A percentile compares a stretch with the other conserved stretches of the same genome.
These are phyloP conservation scores for Ajuga chamaepitys DNA, from an alignment of 257 asterid genomes.

Conservation along the genomic window DNA sequence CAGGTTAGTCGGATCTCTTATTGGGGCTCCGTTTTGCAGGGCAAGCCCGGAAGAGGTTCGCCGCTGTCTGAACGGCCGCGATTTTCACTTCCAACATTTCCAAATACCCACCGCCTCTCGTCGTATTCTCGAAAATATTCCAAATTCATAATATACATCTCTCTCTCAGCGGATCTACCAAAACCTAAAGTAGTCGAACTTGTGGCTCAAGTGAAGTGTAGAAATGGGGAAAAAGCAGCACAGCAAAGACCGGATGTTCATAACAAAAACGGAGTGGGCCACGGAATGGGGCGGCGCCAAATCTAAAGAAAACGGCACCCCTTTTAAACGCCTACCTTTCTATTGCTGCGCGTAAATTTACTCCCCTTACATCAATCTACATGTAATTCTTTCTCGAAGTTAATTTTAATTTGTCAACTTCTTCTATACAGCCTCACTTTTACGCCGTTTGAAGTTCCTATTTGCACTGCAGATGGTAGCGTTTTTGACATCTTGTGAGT, in stretches of 20 bases:
- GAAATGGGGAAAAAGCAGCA: slow-evolving; percentile 98
- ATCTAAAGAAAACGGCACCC: slow-evolving; percentile 74
- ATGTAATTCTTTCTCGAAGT: not conserved
- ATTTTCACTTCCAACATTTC: not conserved
- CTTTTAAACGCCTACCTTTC: slow-evolving; percentile 89
- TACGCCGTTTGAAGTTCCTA: slow-evolving; percentile 87
- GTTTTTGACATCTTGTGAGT: slow-evolving; percentile 81
- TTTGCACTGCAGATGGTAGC: slow-evolving; percentile 86
- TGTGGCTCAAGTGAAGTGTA: slow-evolving; percentile 5
- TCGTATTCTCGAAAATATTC: not conserved
- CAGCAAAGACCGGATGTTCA: slow-evolving; percentile 92
- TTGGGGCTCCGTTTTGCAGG: not conserved
- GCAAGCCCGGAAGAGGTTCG: not conserved
- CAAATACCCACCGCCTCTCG: not conserved
- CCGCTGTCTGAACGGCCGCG: slow-evolving; percentile 18
- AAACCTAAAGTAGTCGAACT: slow-evolving; percentile 15
- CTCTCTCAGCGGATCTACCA: not conserved
- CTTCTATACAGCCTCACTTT: slow-evolving; percentile 79
- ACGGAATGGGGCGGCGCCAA: slow-evolving; percentile 99
- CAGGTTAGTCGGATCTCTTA: not conserved
- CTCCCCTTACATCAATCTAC: not conserved
- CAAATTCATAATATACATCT: not conserved
- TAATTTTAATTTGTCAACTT: slow-evolving; percentile 6
- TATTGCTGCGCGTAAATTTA: slow-evolving; percentile 90
- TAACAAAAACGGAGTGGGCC: slow-evolving; percentile 99